Conservation (phyloP, 345 rosid genomes). For the Nasturtium officinale region DNA sequence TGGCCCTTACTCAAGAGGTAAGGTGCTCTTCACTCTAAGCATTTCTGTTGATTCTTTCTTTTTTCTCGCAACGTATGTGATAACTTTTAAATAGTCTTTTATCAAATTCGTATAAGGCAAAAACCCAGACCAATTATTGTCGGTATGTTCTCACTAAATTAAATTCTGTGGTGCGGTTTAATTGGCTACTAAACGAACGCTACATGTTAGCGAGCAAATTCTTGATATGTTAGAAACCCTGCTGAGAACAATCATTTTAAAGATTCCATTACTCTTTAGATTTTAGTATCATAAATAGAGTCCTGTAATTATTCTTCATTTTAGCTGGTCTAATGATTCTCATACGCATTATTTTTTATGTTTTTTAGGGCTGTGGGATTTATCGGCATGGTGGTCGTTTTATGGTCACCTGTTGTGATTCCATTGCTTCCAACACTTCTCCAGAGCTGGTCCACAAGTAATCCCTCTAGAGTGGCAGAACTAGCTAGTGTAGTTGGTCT, state of each 20-base stretch:
- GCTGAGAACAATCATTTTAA: constrained; percentile 1
- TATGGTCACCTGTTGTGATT: constrained; percentile 85
- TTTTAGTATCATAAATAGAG: constrained; percentile 13
- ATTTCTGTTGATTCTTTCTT: constrained; percentile 8
- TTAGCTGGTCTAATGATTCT: constrained; percentile 15
- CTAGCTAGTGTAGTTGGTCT: constrained; percentile 77
- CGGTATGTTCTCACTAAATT: too few relatives aligned
- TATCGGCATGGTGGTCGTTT: constrained; percentile 71
- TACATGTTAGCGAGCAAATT: neutral
- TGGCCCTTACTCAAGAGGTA: constrained; percentile 87
- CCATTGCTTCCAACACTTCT: constrained; percentile 87
- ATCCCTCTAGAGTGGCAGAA: constrained; percentile 67
- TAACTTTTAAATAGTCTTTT: constrained; percentile 1
- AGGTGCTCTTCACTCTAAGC: constrained; percentile 30
- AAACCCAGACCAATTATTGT: neutral
- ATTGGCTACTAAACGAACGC: constrained; percentile 10
- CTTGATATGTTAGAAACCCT: constrained; percentile 2
- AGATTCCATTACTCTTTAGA: neutral
- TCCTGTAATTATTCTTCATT: constrained; percentile 15
- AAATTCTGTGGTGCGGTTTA: neutral
- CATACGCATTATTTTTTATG: neutral
- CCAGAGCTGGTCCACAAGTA: constrained; percentile 73
- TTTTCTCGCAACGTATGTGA: neutral
- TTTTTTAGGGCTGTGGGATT: constrained; percentile 71
- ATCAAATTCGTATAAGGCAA: neutral